Conservation (phyloP, 2,329 filamentous ascomycete genomes). For the Scleromitrula shiraiana region DNA sequence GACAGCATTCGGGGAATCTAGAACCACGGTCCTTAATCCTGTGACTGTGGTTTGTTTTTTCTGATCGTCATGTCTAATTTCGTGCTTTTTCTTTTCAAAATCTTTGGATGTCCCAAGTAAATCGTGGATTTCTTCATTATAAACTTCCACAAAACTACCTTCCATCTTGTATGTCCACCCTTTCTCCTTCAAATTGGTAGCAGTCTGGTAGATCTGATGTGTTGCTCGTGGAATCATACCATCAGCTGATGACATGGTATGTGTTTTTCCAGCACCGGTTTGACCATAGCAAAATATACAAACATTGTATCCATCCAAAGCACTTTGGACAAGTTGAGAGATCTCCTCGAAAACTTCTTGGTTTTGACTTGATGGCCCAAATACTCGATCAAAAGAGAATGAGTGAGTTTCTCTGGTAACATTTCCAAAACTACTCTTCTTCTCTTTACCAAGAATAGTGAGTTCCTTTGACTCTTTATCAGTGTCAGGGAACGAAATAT, state of each 20-base stretch:
- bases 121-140: slow-evolving; percentile 96
- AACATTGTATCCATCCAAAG: slow-evolving; percentile 94
- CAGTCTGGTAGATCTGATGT: slow-evolving; percentile 86
- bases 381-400: slow-evolving; percentile 92
- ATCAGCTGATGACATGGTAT: slow-evolving; percentile 84
- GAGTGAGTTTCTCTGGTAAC: slow-evolving; percentile 70
- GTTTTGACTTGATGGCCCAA: slow-evolving; percentile 70
- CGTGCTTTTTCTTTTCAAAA: slow-evolving; percentile 73
- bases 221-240: slow-evolving; percentile 95
- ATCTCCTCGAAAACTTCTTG: slow-evolving; percentile 91
- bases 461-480: slow-evolving; percentile 84
- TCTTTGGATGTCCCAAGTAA: slow-evolving; percentile 65
- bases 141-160: slow-evolving; percentile 93
- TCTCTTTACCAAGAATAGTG: slow-evolving; percentile 72
- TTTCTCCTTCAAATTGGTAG: slow-evolving; percentile 75
- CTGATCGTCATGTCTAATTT: slow-evolving; percentile 77
- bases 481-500: slow-evolving; percentile 70
- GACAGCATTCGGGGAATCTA: slow-evolving; percentile 74
- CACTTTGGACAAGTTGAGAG: slow-evolving; percentile 91
- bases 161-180: slow-evolving; percentile 94
- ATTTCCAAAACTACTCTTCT: slow-evolving; percentile 71
- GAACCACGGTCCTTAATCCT: slow-evolving; percentile 66
- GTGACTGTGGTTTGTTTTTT: slow-evolving; percentile 76
- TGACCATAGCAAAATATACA: slow-evolving; percentile 99
- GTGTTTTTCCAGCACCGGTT: slow-evolving; percentile 93